A percentile compares a stretch with the other conserved stretches of the same genome.
phyloP scores from a whole-genome alignment of 1,284 basidiomycete species.

The Apiotrichum gamsii region DNA sequence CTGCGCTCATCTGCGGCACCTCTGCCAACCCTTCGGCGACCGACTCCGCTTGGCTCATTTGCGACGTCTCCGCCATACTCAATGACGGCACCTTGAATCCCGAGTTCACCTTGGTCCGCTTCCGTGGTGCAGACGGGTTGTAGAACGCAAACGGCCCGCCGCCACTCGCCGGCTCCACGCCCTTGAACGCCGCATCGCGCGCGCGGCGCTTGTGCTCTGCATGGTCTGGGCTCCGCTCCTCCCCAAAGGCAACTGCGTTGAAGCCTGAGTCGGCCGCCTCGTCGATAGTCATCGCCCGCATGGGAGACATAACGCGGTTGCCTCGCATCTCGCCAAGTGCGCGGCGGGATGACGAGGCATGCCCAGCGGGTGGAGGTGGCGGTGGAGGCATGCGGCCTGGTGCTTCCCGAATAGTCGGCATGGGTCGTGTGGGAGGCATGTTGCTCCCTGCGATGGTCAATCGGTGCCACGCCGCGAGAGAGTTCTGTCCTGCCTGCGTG shows the following conservation, averaged over 20 bases:
- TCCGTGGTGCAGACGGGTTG: constrained; percentile 10
- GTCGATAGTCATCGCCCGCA: constrained; percentile 17
- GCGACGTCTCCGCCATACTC: neutral
- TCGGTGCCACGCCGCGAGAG: neutral
- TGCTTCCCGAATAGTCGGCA: too few species aligned
- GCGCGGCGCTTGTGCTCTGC: constrained; percentile 21
- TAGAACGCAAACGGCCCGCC: constrained; percentile 30
- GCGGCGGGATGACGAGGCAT: too few species aligned
- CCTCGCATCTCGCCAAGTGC: too few species aligned
- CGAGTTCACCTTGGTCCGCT: neutral
- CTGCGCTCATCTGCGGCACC: neutral
- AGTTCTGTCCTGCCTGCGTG: neutral
- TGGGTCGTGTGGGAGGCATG: neutral
- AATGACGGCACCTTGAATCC: constrained; percentile 9
- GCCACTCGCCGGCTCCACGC: constrained; percentile 14
- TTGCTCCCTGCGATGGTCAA: neutral
- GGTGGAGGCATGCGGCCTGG: too few species aligned
- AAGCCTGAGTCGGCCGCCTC: constrained; percentile 12
- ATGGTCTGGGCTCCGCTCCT: constrained; percentile 9
- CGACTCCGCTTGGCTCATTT: neutral
- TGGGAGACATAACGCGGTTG: too few species aligned
- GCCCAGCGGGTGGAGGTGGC: too few species aligned
- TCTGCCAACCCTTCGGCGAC: too few species aligned
- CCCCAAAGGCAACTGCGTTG: constrained; percentile 8
- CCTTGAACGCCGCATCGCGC: constrained; percentile 27